phyloP scores from a whole-genome alignment of 495 filamentous ascomycete species.

The Clavariopsis aquatica region DNA sequence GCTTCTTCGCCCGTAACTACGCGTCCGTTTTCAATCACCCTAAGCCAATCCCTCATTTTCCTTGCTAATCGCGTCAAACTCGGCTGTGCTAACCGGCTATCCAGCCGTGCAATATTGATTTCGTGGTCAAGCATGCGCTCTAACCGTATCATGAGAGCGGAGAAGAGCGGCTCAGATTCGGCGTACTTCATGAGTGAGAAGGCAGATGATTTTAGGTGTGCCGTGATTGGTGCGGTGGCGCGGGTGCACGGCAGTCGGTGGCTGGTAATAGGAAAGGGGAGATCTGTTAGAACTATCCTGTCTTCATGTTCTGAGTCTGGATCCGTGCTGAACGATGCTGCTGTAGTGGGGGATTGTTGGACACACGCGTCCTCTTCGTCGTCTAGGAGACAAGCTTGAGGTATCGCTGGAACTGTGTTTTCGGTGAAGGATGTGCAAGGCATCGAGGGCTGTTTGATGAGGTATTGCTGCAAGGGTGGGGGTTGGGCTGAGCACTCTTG shows the following conservation, averaged over 20 bases:
- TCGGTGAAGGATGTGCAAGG: no score
- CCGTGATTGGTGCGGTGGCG: neutral
- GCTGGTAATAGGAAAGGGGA: neutral
- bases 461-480: no score
- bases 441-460: no score
- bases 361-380: neutral
- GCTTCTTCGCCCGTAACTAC: constrained; percentile 16
- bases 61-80: neutral
- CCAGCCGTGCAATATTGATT: neutral
- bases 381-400: no score
- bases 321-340: neutral
- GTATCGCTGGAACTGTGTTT: no score
- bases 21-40: neutral
- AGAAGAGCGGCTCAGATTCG: constrained; percentile 9
- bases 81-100: neutral
- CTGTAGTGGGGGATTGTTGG: neutral
- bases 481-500: no score
- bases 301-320: neutral
- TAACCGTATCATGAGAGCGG: constrained; percentile 6
- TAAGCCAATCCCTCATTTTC: constrained; percentile 7
- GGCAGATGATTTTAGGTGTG: neutral
- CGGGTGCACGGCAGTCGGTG: constrained; percentile 2
- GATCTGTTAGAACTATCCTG: neutral
- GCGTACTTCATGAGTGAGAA: constrained; percentile 3
- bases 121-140: constrained; percentile 19